Base-by-base conservation (phyloP, 2,329 filamentous ascomycete genomes). In the Exophiala oligosperma region DNA sequence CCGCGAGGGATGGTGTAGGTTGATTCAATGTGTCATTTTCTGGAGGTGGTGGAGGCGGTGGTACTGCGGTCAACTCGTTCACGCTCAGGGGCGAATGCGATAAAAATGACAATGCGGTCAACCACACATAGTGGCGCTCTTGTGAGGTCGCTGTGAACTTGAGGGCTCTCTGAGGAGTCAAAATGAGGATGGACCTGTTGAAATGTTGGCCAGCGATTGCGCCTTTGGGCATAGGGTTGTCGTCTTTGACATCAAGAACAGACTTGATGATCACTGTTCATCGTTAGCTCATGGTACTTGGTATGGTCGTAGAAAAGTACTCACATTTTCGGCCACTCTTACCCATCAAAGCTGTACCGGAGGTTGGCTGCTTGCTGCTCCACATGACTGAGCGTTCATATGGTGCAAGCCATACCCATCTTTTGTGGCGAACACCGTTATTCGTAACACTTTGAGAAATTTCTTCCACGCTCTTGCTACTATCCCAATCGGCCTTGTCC, bases 381-480 rank as follows among this genome's bases (percentile, higher is more conserved):
- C 94, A 99, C 73, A 99, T 90, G 60, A 99, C 93, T 11, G 93
- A 89, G 62, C 92, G 84, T 75, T 99, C 94, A 70, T 99, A 97
- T 2, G 94, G 94, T 17, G 93, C 94, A 63, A 99, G 83, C 94
- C 94, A 99, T 1, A 99, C 94, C 94, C 94, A 99, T 72, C 94
- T 84, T 77, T 92, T 97, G 73, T 99, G 94, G 29, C 94, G 77
- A 4, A 82, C 89, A 64, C 85, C 85, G 66, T 82, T 85, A 64
- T 79, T 82, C 21, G 78, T 80, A 59, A 89, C 87, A 63, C 85
- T 86, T 73, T 90, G 86, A 62, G 81, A 88, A 62, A 89, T 85
- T 69, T 92, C 86, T 62, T 85, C 85, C 37, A 82, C 81, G 60
- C 81, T 83, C 64, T 82, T 84, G 24, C 78, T 81, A 32, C 73